A percentile compares a stretch with the other conserved stretches of the same genome.
Evolutionary conservation across 2,329 filamentous ascomycete species (phyloP).

Genomic region (Diaporthe ilicicola): DNA sequence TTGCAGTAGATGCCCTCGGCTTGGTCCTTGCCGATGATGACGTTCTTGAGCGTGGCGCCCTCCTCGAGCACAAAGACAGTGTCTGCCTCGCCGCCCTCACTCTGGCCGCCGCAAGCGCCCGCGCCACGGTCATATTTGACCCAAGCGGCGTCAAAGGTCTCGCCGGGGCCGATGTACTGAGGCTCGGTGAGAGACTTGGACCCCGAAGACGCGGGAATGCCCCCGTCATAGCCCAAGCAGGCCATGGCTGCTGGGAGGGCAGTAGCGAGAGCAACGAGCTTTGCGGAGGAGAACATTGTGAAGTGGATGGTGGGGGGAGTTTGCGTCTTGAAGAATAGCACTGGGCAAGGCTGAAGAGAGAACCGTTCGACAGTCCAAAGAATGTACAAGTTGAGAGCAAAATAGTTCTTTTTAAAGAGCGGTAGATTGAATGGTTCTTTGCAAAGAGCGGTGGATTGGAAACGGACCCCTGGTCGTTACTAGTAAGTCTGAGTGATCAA

Average conservation of each 20-base stretch:
- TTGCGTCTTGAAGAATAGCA: background rate
- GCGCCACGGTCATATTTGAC: conserved; percentile 49
- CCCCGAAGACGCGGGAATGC: conserved; percentile 40
- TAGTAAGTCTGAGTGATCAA: background rate
- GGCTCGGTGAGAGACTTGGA: conserved; percentile 38
- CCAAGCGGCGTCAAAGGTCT: conserved; percentile 46
- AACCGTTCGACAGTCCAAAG: conserved; percentile 16
- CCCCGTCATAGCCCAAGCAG: conserved; percentile 43
- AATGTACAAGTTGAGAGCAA: background rate
- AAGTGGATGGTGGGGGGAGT: background rate
- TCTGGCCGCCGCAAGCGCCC: conserved; percentile 51
- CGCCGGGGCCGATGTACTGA: conserved; percentile 37
- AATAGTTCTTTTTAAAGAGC: background rate
- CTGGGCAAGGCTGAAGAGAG: background rate
- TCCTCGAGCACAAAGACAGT: conserved; percentile 52
- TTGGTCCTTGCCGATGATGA: conserved; percentile 56
- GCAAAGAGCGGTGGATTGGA: background rate
- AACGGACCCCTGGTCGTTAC: conserved; percentile 5
- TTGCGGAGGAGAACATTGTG: background rate
- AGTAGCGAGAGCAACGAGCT: conserved; percentile 20
- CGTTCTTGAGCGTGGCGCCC: conserved; percentile 55
- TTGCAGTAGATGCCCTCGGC: conserved; percentile 56
- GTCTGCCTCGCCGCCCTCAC: conserved; percentile 52
- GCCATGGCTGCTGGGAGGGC: conserved; percentile 41
- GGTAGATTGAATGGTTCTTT: background rate